Conservation (phyloP, 495 filamentous ascomycete species). For the Aspergillus conjunctus region DNA sequence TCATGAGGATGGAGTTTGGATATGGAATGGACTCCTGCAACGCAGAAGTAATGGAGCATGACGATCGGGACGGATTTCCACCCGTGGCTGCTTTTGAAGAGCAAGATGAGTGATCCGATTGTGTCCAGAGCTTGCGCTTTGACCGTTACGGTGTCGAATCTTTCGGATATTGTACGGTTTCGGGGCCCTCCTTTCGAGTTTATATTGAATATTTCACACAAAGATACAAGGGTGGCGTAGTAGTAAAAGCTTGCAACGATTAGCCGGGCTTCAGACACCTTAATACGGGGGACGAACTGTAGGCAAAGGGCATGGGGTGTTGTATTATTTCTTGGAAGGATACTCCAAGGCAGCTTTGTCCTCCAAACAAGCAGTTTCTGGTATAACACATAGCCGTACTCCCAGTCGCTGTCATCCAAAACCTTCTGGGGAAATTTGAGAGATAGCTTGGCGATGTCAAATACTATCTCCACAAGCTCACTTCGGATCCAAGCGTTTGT, state of each 20-base stretch:
- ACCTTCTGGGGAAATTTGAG: slow-evolving; percentile 18
- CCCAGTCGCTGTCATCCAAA: slow-evolving; percentile 17
- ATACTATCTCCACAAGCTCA: slow-evolving; percentile 23
- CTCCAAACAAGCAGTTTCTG: slow-evolving; percentile 20
- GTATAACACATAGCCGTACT: slow-evolving; percentile 19
- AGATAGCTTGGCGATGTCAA: slow-evolving; percentile 23
- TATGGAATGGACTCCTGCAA: slow-evolving; percentile 28
- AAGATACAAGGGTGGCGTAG: slow-evolving; percentile 24
- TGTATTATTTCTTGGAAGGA: slow-evolving; percentile 21
- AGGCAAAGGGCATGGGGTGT: slow-evolving; percentile 28
- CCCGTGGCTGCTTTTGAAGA: slow-evolving; percentile 29
- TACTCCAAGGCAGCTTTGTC: slow-evolving; percentile 16
- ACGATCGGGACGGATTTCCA: slow-evolving; percentile 35
- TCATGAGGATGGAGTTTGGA: slow-evolving; percentile 21
- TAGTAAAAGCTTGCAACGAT: slow-evolving; percentile 24
- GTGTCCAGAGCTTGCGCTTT: slow-evolving; percentile 26
- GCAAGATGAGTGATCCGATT: slow-evolving; percentile 29
- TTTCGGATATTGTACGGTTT: not conserved
- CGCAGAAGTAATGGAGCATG: slow-evolving; percentile 34
- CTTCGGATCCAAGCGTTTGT: slow-evolving; percentile 21
- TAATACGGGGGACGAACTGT: slow-evolving; percentile 20
- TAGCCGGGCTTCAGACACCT: not conserved
- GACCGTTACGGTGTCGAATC: slow-evolving; percentile 15
- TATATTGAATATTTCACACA: slow-evolving; percentile 21
- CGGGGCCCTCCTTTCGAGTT: slow-evolving; percentile 2